Percentiles rank a stretch among this genome's conserved stretches.
These are phyloP conservation scores for Sarocladium oryzae DNA, from an alignment of 2,329 filamentous ascomycete species.

Conservation along the genomic window DNA sequence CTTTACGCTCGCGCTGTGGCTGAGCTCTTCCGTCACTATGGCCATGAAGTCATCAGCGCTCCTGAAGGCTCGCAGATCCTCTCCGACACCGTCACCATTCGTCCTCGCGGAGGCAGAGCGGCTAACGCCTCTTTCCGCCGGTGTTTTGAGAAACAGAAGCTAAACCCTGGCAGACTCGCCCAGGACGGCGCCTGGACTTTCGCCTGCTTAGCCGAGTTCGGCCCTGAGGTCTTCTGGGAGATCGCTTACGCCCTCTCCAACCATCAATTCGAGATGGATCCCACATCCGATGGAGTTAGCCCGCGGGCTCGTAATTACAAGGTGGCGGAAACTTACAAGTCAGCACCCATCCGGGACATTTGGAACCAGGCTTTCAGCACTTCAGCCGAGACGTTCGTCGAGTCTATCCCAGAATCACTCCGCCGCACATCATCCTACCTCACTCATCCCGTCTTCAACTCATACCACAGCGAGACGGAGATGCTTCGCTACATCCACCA, in stretches of 20 bases:
- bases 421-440: constrained; percentile 69
- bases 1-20: constrained; percentile 63
- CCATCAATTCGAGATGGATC: neutral
- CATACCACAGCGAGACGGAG: constrained; percentile 90
- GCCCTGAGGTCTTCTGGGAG: neutral
- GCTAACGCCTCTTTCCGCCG: neutral
- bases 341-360: constrained; percentile 22
- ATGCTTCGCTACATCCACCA: constrained; percentile 90
- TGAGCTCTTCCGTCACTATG: constrained; percentile 38
- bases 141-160: neutral
- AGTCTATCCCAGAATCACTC: constrained; percentile 48
- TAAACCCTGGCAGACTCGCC: neutral
- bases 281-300: too few relatives aligned
- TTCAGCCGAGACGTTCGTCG: constrained; percentile 28
- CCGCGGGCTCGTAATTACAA: too few relatives aligned
- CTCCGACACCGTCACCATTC: constrained; percentile 69
- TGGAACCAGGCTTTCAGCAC: constrained; percentile 30
- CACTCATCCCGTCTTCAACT: constrained; percentile 91
- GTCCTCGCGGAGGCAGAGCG: constrained; percentile 40
- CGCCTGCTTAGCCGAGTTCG: neutral
- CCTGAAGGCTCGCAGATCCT: constrained; percentile 50
- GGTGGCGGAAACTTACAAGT: too few relatives aligned
- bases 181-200: neutral
- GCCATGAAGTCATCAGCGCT: constrained; percentile 50
- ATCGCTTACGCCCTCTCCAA: neutral